Base-by-base conservation (phyloP, 2,329 filamentous ascomycete genomes). In the Pseudofabraea citricarpa region DNA sequence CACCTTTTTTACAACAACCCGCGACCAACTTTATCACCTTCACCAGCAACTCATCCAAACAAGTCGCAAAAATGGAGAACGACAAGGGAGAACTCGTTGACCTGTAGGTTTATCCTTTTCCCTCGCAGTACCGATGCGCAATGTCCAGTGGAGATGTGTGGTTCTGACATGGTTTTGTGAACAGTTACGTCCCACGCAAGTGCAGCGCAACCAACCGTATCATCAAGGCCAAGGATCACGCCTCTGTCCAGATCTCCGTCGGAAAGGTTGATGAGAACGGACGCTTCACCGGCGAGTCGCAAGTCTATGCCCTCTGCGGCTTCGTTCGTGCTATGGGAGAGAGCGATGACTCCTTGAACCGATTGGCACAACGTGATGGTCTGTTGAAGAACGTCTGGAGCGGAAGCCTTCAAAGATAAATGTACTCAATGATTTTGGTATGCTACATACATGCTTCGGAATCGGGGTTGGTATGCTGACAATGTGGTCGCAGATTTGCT, bases 161-260 rank as follows among this genome's bases (percentile, higher is more conserved):
- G n/a, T 38, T 23, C 47, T 49, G 43, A 48, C 35, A 23, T 38
- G 43, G 27, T 38, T 43, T 45, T 50, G 15, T 46, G 47, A 56
- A 54, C 68, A 94, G 89, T 72, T 95, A 95, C 84, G 87, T 95
- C 80, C 90, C 90, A 71, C 89, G 91, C 81, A 97, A 96, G 81
- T 97, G 91, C 87, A 89, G 82, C 73, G 90, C 90, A 64, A 95
- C 91, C 73, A 94, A 95, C 88, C 89, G 93, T 77, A 96, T 97
- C 81, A 97, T 98, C 85, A 96, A 96, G 81, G 90, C 93, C 79
- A 96, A 97, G 80, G 93, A 98, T 77, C 93, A 98, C 82, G 91
- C 89, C 64, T 95, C 88, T 54, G 93, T 97, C 63, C 93, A 98
- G 76, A 89, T 98, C 73, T 88, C 85, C 63, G 79, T 98, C 69